Percentiles rank a stretch among this genome's conserved stretches.
phyloP scores from a whole-genome alignment of 2,329 filamentous ascomycete species.

The Colletotrichum graminicola region DNA sequence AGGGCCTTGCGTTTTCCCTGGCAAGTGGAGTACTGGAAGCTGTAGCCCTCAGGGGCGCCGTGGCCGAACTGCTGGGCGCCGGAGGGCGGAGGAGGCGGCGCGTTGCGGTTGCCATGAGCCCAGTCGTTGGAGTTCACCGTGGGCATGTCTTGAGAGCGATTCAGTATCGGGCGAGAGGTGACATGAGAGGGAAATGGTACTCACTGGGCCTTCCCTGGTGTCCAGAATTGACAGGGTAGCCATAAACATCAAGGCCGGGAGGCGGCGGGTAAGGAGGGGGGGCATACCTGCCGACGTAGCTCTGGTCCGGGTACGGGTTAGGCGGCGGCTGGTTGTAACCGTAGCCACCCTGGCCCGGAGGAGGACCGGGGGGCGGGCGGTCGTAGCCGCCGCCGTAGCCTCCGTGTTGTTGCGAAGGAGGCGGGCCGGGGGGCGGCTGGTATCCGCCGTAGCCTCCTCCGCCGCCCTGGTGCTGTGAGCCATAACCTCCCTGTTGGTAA shows the following conservation, averaged over 20 bases:
- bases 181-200: conserved; percentile 1
- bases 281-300: conserved; percentile 43
- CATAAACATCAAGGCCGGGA: conserved; percentile 59
- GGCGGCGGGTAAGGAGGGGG: conserved; percentile 57
- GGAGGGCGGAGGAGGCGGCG: conserved; percentile 60
- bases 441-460: conserved; percentile 50
- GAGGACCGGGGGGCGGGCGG: conserved; percentile 41
- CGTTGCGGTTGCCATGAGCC: conserved; percentile 48
- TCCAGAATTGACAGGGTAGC: conserved; percentile 54
- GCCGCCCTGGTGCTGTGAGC: conserved; percentile 39
- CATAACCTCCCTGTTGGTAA: conserved; percentile 44
- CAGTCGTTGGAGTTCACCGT: conserved; percentile 47
- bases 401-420: conserved; percentile 43
- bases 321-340: conserved; percentile 46
- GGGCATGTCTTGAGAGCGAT: conserved; percentile 36
- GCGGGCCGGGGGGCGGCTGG: conserved; percentile 46
- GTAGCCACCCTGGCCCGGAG: conserved; percentile 47
- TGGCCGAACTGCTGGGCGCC: conserved; percentile 71
- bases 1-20: conserved; percentile 79
- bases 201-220: conserved; percentile 37
- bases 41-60: conserved; percentile 76
- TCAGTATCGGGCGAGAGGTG: conserved; percentile 22
- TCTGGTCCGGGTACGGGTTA: conserved; percentile 43
- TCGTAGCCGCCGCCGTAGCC: conserved; percentile 45
- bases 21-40: conserved; percentile 82